Evolutionary conservation across 1,284 basidiomycete genomes (phyloP).

Genomic region (Trametes versicolor): DNA sequence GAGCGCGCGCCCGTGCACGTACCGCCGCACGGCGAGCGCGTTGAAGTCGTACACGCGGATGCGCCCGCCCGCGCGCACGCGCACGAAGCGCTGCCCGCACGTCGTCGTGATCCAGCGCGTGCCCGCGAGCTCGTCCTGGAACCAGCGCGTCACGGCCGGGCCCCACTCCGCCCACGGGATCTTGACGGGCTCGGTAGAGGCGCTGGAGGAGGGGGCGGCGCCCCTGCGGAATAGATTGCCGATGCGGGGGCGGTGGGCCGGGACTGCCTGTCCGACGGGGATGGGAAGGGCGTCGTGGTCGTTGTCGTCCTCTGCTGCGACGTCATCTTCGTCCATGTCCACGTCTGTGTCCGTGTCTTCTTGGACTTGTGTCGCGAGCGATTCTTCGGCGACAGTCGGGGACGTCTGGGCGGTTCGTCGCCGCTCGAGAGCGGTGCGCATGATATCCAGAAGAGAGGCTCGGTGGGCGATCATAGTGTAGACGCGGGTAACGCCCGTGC

Average conservation of each 20-base stretch:
- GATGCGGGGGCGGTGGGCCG: too few relatives aligned
- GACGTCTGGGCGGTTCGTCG: neutral
- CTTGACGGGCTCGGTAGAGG: neutral
- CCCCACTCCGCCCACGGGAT: conserved; percentile 57
- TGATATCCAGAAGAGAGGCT: conserved; percentile 41
- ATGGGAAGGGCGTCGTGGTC: neutral
- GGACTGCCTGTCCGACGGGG: neutral
- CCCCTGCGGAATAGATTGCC: too few relatives aligned
- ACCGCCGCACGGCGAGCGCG: conserved; percentile 42
- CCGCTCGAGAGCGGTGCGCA: conserved; percentile 12
- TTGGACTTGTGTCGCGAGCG: neutral
- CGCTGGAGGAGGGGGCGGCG: too few relatives aligned
- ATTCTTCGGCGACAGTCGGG: neutral
- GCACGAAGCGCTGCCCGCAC: conserved; percentile 54
- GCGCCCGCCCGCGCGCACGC: conserved; percentile 38
- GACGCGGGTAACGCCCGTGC: conserved; percentile 22
- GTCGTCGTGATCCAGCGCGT: conserved; percentile 61
- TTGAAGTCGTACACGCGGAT: conserved; percentile 56
- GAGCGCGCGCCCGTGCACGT: conserved; percentile 19
- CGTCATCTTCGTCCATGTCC: neutral
- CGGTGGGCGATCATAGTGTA: conserved; percentile 55
- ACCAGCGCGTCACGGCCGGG: conserved; percentile 52
- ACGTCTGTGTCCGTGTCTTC: neutral
- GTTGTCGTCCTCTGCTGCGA: neutral
- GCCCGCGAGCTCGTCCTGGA: conserved; percentile 48